Base-by-base conservation (phyloP, 108 stramenopile species). In the Parmales sp. region DNA sequence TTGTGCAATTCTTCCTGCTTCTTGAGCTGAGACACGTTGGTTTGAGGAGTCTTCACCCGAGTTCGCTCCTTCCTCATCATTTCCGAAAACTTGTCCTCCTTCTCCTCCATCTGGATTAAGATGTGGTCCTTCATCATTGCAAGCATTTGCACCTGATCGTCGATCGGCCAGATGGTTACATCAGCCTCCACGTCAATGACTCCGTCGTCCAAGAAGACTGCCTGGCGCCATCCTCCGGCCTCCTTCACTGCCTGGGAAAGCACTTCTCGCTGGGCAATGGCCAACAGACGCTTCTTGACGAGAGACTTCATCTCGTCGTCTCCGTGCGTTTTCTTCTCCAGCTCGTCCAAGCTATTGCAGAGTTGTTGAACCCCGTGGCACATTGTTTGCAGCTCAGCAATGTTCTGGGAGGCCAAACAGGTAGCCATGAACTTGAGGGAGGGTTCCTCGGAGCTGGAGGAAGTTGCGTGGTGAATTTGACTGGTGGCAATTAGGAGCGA, bases 1-100 rank as follows among this genome's bases (percentile, higher is more conserved):
- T 60, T 60, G 54, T 60, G 54, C 3, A 60, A 34, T 34, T 11
- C 36, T 31, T 60, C 54, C 26, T 60, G 54, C 26, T 60, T 60
- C 54, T 23, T 60, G n/a, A n/a, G n/a, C n/a, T n/a, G n/a, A n/a
- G n/a, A n/a, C n/a, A n/a, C n/a, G n/a, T n/a, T n/a, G n/a, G n/a
- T n/a, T n/a, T n/a, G n/a, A n/a, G n/a, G n/a, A n/a, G n/a, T n/a
- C n/a, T n/a, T n/a, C n/a, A n/a, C n/a, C n/a, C n/a, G n/a, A n/a
- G n/a, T n/a, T 11, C 54, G 26, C 54, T 60, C 54, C 29, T 60
- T 34, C 5, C 29, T 60, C n/a, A n/a, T n/a, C n/a, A n/a, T n/a
- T n/a, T n/a, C n/a, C n/a, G n/a, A n/a, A n/a, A n/a, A n/a, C 26
- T 34, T 34, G 31, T 60, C 11, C 2, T 60, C 29, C 28, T 20